These are phyloP conservation scores for Heracleum sosnowskyi DNA, from an alignment of 129 eudicot species.

Conservation along the genomic window DNA sequence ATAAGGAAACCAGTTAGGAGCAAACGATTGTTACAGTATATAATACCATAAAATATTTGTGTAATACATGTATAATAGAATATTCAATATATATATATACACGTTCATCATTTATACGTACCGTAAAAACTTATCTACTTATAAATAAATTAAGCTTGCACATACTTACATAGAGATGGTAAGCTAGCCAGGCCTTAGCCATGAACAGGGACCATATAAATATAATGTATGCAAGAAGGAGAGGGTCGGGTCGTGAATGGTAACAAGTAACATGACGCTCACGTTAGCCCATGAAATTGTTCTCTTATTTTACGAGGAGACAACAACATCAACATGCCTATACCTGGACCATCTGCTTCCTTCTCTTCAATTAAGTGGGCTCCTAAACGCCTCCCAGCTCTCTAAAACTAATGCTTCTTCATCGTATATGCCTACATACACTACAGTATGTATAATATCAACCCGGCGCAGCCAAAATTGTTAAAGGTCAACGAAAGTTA, in stretches of 20 bases:
- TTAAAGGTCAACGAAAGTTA: not conserved
- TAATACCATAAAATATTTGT: too few relatives aligned
- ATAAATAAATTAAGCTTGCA: not conserved
- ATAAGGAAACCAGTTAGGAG: too few relatives aligned
- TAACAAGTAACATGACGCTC: conserved; percentile 14
- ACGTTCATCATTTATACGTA: too few relatives aligned
- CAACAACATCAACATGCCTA: conserved; percentile 7
- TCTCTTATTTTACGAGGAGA: not conserved
- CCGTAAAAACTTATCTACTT: too few relatives aligned
- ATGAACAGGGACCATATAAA: not conserved
- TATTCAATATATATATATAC: too few relatives aligned
- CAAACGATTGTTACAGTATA: too few relatives aligned
- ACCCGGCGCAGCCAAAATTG: not conserved
- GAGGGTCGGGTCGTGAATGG: not conserved
- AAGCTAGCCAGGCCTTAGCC: not conserved
- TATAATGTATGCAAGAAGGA: not conserved
- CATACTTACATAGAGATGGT: not conserved
- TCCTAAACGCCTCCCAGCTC: not conserved
- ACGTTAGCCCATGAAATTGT: conserved; percentile 6
- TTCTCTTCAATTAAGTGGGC: not conserved
- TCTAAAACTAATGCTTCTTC: not conserved
- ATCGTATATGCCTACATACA: not conserved
- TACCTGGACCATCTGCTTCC: conserved; percentile 10
- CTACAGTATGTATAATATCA: not conserved
- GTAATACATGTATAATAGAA: too few relatives aligned